Conservation (phyloP, 306 rosid genomes). For the Malus sieversii region DNA sequence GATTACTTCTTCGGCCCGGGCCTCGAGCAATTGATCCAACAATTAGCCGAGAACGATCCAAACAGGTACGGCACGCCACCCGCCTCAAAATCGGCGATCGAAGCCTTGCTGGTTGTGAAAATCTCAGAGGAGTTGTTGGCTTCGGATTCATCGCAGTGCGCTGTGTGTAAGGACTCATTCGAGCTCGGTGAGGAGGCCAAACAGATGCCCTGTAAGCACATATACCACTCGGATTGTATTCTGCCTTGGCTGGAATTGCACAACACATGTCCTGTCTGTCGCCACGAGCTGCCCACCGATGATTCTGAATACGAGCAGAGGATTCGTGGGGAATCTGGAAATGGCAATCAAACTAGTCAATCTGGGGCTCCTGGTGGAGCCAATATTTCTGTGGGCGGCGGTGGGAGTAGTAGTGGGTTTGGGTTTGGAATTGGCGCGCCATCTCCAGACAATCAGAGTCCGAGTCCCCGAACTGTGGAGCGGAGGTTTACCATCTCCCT, state of each 20-base stretch:
- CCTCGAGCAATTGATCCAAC: slow-evolving; percentile 90
- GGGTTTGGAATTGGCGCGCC: slow-evolving; percentile 12
- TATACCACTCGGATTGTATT: slow-evolving; percentile 75
- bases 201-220: slow-evolving; percentile 86
- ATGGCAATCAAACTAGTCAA: slow-evolving; percentile 28
- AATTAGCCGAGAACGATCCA: slow-evolving; percentile 89
- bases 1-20: slow-evolving; percentile 94
- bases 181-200: slow-evolving; percentile 59
- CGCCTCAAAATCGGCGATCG: slow-evolving; percentile 58
- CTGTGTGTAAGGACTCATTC: slow-evolving; percentile 84
- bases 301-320: slow-evolving; percentile 76
- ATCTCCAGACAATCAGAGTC: slow-evolving; percentile 24
- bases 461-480: slow-evolving; percentile 32
- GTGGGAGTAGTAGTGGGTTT: slow-evolving; percentile 18
- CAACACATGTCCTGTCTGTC: slow-evolving; percentile 93
- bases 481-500: slow-evolving; percentile 60
- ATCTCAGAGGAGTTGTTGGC: slow-evolving; percentile 53
- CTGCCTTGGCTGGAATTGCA: slow-evolving; percentile 84
- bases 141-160: slow-evolving; percentile 78
- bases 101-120: slow-evolving; percentile 45
- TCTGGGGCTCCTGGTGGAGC: slow-evolving; percentile 22
- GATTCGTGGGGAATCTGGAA: slow-evolving; percentile 16
- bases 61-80: slow-evolving; percentile 87
- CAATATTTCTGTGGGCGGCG: slow-evolving; percentile 20
- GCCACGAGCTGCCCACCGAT: slow-evolving; percentile 81